Evolutionary conservation across 106 monocot genomes (phyloP), one percentile per base, ranked within the genome.

Genomic region (Dioscorea dumetorum): DNA sequence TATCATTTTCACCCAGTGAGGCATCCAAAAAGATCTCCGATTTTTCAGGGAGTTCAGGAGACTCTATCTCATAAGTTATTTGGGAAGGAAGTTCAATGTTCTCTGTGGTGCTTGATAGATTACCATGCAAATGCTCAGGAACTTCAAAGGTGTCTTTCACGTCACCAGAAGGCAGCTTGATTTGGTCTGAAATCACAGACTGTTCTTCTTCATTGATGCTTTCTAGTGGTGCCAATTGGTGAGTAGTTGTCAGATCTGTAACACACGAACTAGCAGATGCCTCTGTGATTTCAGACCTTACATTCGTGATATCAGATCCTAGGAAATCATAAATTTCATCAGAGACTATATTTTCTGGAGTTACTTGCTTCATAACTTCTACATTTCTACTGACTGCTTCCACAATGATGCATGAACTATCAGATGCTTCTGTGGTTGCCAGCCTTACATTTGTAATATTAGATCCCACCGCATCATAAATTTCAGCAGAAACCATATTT

Each of bases 261-360:
- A 28, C 17, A 49, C 13, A 74, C 58, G 79, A 84, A 49, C 53
- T 61, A 62, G 22, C 61, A 69, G 50, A 50, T 64, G 59, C 74
- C 41, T 74, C 67, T 35, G 8, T 20, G 51, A 22, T 48, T 68
- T 64, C 61, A 72, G 32, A 64, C 50, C 4, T 34, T 62, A 66
- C 19, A 58, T 49, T 64, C 12, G 49, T 4, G 60, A 14, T 49
- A 63, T 75, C 66, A 48, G 58, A 64, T 68, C 11, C 58, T 19
- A 28, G 67, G 28, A 6, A 32, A 19, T 69, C 33, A 49, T 51
- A 60, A 48, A 24, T 57, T 50, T 62, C n/a, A 69, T 75, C 41
- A 73, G 72, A 68, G 17, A 49, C 24, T 34, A 73, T 61, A 76
- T 68, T 32, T 41, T 48, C 65, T 50, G 80, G 70, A 32, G 72